phyloP scores from a whole-genome alignment of 2,329 filamentous ascomycete species.

The Endothia cerciana region DNA sequence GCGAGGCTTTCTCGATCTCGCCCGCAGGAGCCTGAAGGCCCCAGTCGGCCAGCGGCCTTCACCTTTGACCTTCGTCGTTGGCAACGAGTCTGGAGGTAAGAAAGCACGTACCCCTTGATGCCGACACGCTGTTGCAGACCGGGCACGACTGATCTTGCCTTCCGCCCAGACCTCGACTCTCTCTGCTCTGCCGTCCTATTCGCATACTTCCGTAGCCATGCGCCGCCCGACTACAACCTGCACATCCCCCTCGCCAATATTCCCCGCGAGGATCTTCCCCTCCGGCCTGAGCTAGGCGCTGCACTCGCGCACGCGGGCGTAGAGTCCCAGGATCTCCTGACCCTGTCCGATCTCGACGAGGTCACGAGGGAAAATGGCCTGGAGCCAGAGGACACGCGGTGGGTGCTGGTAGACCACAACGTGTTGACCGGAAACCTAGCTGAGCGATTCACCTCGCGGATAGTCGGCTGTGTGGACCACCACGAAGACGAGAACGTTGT shows the following conservation, averaged over 20 bases:
- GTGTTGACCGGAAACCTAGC: constrained; percentile 66
- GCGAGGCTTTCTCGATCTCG: constrained; percentile 54
- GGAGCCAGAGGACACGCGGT: constrained; percentile 60
- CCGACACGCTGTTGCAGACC: background rate
- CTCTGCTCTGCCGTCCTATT: constrained; percentile 74
- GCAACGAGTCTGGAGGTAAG: constrained; percentile 69
- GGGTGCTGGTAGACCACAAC: constrained; percentile 84
- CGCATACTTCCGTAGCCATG: constrained; percentile 72
- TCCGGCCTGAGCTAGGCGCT: constrained; percentile 74
- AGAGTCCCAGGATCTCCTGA: constrained; percentile 65
- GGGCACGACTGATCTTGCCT: background rate
- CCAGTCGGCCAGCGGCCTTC: constrained; percentile 48
- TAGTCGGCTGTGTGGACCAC: constrained; percentile 75
- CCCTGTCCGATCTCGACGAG: constrained; percentile 52
- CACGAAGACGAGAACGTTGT: constrained; percentile 72
- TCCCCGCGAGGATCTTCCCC: constrained; percentile 64
- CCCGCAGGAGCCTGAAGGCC: constrained; percentile 50
- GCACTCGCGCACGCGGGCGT: constrained; percentile 66
- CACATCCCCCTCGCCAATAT: constrained; percentile 78
- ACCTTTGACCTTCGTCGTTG: constrained; percentile 65
- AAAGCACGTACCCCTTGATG: background rate
- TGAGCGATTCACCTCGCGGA: constrained; percentile 51
- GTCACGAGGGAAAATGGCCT: constrained; percentile 39
- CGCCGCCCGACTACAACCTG: constrained; percentile 52
- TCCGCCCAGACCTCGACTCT: constrained; percentile 71